Evolutionary conservation across 352 stramenopile species (phyloP).

Genomic region (Pythium inflatum): DNA sequence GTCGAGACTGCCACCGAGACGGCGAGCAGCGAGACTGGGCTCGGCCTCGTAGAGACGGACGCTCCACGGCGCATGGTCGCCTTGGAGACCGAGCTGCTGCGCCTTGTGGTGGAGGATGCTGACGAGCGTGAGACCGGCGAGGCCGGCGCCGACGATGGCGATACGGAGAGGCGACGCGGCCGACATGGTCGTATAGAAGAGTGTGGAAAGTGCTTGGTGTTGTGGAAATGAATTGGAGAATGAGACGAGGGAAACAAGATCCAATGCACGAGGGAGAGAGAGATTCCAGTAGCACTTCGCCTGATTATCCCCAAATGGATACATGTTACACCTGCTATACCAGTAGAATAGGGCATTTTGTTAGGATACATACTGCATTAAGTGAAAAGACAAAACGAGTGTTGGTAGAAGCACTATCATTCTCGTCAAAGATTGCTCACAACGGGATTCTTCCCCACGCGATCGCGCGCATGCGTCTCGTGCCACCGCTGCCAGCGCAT

Average conservation of each 20-base stretch:
- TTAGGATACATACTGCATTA: neutral
- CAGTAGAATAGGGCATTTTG: neutral
- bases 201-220: neutral
- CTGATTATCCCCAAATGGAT: constrained; percentile 1
- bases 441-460: too few species aligned
- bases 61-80: constrained; percentile 1
- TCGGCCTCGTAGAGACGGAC: constrained; percentile 25
- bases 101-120: constrained; percentile 26
- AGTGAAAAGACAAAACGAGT: neutral
- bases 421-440: too few species aligned
- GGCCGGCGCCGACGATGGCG: constrained; percentile 27
- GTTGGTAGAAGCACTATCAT: neutral
- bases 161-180: neutral
- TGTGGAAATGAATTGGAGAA: constrained; percentile 9
- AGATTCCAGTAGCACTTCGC: neutral
- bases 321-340: neutral
- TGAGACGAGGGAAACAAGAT: neutral
- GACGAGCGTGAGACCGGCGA: constrained; percentile 28
- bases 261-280: neutral
- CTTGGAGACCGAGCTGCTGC: neutral
- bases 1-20: constrained; percentile 29
- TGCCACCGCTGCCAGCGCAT: too few species aligned
- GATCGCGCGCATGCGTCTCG: too few species aligned
- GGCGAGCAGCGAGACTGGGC: neutral
- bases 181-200: constrained; percentile 4